These are phyloP conservation scores for Amanita fuliginea DNA, from an alignment of 768 basidiomycete species.

Conservation along the genomic window DNA sequence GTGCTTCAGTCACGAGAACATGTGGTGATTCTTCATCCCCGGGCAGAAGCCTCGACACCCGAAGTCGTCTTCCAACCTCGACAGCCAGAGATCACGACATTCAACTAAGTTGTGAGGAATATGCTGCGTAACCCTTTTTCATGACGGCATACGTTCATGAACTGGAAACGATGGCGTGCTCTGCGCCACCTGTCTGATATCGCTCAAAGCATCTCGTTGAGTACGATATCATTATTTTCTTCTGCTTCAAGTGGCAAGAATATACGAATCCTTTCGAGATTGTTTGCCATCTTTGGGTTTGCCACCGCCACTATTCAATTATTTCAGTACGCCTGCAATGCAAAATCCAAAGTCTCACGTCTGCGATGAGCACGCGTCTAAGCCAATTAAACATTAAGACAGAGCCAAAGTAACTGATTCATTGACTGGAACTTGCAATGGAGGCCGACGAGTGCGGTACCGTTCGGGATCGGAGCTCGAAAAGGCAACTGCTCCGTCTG, in stretches of 20 bases:
- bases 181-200: conserved; percentile 5
- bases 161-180: background rate
- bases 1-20: background rate
- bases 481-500: too few species aligned
- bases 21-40: background rate
- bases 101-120: background rate
- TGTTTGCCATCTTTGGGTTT: background rate
- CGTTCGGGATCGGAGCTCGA: too few species aligned
- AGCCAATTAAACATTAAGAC: background rate
- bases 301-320: conserved; percentile 3
- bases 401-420: background rate
- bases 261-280: conserved; percentile 5
- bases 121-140: background rate
- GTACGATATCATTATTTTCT: conserved; percentile 1
- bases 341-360: background rate
- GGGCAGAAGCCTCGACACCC: conserved; percentile 5
- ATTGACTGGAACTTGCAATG: background rate
- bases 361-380: conserved; percentile 2
- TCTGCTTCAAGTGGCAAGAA: conserved; percentile 2
- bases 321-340: background rate
- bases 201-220: background rate
- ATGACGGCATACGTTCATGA: background rate
- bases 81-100: background rate
- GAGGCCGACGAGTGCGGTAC: background rate
- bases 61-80: background rate